Percentiles rank a stretch among this genome's conserved stretches.
Evolutionary conservation across 2,329 filamentous ascomycete genomes (phyloP).

Genomic region (Capronia americana): DNA sequence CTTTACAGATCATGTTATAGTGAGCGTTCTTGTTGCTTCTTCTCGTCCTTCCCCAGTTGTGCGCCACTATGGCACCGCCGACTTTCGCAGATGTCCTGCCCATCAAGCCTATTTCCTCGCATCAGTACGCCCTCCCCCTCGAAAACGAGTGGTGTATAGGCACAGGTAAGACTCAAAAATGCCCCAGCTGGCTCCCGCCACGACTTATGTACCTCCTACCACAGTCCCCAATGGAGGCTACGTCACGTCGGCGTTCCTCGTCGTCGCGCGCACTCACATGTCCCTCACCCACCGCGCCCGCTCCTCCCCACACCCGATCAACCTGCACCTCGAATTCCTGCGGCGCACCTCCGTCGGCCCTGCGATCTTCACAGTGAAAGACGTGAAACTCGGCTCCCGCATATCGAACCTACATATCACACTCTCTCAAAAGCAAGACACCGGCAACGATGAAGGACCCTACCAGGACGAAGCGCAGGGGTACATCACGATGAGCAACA

Average conservation of each 20-base stretch:
- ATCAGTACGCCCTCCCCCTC: slow-evolving; percentile 65
- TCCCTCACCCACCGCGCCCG: slow-evolving; percentile 56
- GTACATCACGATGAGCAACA: slow-evolving; percentile 70
- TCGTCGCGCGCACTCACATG: slow-evolving; percentile 65
- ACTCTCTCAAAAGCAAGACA: slow-evolving; percentile 51
- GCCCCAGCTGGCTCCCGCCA: not conserved
- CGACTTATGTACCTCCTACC: slow-evolving; percentile 26
- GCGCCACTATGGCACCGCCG: slow-evolving; percentile 22
- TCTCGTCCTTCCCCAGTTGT: not conserved
- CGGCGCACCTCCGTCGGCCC: slow-evolving; percentile 66
- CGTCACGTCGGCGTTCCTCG: slow-evolving; percentile 67
- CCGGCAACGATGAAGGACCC: slow-evolving; percentile 22
- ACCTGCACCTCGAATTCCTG: slow-evolving; percentile 70
- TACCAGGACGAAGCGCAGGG: slow-evolving; percentile 60
- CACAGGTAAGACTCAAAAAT: slow-evolving; percentile 55
- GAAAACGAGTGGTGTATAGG: slow-evolving; percentile 69
- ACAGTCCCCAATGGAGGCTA: slow-evolving; percentile 75
- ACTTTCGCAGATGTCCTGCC: slow-evolving; percentile 39
- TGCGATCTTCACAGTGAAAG: slow-evolving; percentile 63
- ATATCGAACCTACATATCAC: slow-evolving; percentile 69
- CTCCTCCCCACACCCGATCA: slow-evolving; percentile 66
- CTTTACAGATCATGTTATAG: not conserved
- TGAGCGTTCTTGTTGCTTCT: not conserved
- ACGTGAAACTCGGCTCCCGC: slow-evolving; percentile 69
- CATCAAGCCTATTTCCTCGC: slow-evolving; percentile 49